phyloP scores from a whole-genome alignment of 345 rosid genomes.

The Ceriops zippeliana region DNA sequence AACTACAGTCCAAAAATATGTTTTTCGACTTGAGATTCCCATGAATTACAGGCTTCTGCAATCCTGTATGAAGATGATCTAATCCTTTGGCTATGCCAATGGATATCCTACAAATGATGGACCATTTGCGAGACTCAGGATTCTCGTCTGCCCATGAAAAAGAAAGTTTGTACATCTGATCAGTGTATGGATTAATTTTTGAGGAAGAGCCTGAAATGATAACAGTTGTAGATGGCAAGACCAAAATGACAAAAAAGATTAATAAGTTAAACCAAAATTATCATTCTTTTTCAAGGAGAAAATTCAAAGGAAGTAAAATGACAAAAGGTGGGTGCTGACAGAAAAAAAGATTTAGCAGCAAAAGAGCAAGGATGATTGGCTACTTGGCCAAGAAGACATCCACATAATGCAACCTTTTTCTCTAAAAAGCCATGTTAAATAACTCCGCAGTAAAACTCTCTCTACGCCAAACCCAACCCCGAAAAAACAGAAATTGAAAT shows the following conservation, averaged over 20 bases:
- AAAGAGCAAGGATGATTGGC: conserved; percentile 5
- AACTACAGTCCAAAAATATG: conserved; percentile 50
- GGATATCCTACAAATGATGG: conserved; percentile 47
- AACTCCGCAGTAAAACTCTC: not conserved
- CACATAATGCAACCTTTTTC: conserved; percentile 9
- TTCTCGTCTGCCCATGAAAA: conserved; percentile 47
- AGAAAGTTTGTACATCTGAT: conserved; percentile 2
- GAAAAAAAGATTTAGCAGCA: conserved; percentile 1
- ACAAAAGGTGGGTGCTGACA: conserved; percentile 21
- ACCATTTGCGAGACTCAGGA: conserved; percentile 56
- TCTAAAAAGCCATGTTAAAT: not conserved
- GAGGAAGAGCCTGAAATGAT: conserved; percentile 1
- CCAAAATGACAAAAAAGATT: not conserved
- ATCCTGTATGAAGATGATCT: conserved; percentile 71
- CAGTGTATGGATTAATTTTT: not conserved
- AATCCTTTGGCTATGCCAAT: conserved; percentile 64
- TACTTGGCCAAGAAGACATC: conserved; percentile 5
- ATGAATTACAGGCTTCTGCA: conserved; percentile 55
- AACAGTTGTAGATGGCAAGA: not conserved
- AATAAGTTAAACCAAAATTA: conserved; percentile 1
- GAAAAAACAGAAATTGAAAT: too few species aligned
- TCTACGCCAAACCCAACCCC: too few species aligned
- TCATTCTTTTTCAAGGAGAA: not conserved
- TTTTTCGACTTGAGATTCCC: conserved; percentile 88
- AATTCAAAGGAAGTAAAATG: conserved; percentile 5